Base-by-base conservation (phyloP, 1,284 basidiomycete genomes). In the Grifola frondosa region DNA sequence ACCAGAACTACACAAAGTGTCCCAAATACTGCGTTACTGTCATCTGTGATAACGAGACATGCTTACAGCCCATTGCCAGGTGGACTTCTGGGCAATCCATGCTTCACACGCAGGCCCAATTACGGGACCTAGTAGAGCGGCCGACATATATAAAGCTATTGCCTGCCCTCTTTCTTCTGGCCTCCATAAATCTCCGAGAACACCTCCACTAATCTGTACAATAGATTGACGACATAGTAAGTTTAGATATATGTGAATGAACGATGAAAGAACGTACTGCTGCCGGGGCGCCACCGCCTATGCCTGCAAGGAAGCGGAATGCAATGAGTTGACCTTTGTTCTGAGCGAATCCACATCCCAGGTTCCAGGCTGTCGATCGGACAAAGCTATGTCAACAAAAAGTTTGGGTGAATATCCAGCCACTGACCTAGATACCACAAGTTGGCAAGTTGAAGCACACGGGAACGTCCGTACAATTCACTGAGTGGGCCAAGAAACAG, bases 261-360 rank as follows among this genome's bases (percentile, higher is more conserved):
- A 36, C 10, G 21, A 28, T n/a, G 3, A 19, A 7, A 12, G 8
- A 2, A 53, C 70, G 32, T 53, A 84, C 81, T 8, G 79, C 65
- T 20, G 84, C 62, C 19, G 82, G 78, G 2, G 82, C 78, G 52
- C 80, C 81, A 13, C 83, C 80, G 34, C 83, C 80, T 6, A 87
- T 46, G 9, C 84, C 80, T 3, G 86, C 63, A 16, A 88, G 60
- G 49, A 88, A 75, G 28, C 84, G 75, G 57, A 88, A 88, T 0
- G 67, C 80, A 25, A 85, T 75, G 2, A 86, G 62, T 48, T 87
- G 75, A 0, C 61, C 63, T 40, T 70, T 69, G 39, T 69, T 84
- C 38, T 75, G 73, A 0, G 84, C 78, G 46, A 85, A 86, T 0
- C 81, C 79, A 50, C 84, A 87, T 2, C 61, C 80, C 2, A 81